phyloP scores from a whole-genome alignment of 2,329 filamentous ascomycete species.

The Bisporella sp. region DNA sequence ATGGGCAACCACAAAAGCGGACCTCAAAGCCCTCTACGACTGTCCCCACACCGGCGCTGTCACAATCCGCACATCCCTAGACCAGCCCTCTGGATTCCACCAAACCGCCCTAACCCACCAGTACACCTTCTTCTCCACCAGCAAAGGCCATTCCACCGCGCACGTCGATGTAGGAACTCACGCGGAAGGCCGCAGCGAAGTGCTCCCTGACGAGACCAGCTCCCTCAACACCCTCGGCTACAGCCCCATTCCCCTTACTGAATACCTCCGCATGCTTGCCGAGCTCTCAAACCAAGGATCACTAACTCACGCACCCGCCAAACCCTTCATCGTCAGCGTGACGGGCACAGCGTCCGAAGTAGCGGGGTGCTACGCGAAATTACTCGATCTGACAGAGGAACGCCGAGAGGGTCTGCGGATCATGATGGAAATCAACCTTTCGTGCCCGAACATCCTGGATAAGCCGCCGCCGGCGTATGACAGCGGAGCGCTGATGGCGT shows the following conservation, averaged over 20 bases:
- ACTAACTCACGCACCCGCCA: slow-evolving; percentile 26
- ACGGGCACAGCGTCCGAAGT: slow-evolving; percentile 58
- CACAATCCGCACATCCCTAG: slow-evolving; percentile 64
- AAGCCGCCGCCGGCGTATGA: slow-evolving; percentile 68
- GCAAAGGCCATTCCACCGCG: slow-evolving; percentile 24
- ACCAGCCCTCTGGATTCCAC: slow-evolving; percentile 47
- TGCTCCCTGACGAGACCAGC: slow-evolving; percentile 26
- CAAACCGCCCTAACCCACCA: slow-evolving; percentile 56
- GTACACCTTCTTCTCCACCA: slow-evolving; percentile 56
- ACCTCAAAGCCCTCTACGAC: slow-evolving; percentile 55
- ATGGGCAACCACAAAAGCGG: slow-evolving; percentile 61
- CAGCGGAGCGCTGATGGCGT: slow-evolving; percentile 40
- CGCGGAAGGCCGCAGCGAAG: slow-evolving; percentile 10
- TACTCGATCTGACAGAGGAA: slow-evolving; percentile 28
- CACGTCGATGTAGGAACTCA: slow-evolving; percentile 2
- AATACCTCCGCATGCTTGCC: slow-evolving; percentile 51
- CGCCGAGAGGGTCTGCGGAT: slow-evolving; percentile 20
- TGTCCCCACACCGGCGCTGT: slow-evolving; percentile 62
- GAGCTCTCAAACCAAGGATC: slow-evolving; percentile 32
- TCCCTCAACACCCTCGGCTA: slow-evolving; percentile 70
- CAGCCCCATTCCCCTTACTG: slow-evolving; percentile 52
- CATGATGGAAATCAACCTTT: slow-evolving; percentile 70
- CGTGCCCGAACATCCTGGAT: slow-evolving; percentile 66
- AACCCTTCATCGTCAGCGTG: slow-evolving; percentile 64
- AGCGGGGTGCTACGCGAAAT: slow-evolving; percentile 40